Evolutionary conservation across 177 flowering plant species (phyloP), one percentile per base, ranked within the genome.

Genomic region (Vitis hybrid): DNA sequence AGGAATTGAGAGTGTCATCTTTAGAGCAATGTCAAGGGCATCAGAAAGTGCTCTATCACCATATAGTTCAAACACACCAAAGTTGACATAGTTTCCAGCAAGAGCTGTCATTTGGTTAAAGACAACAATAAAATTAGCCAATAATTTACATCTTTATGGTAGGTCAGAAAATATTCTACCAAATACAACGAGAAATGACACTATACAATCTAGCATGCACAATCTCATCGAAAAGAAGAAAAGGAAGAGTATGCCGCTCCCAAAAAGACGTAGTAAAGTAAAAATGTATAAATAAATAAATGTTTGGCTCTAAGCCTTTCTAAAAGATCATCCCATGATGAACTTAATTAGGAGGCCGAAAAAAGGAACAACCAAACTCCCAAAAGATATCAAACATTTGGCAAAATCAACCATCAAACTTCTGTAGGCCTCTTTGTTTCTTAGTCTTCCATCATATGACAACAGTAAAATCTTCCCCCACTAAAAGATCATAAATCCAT

Each of bases 11-110:
- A 96, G 65, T 32, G 84, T 84, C 97, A 96, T 84, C 88, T 92
- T 96, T 57, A 96, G 73, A 54, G 95, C 81, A 74, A 91, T 87
- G 69, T 96, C 97, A 78, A 93, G 91, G 26, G 81, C 97, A 85
- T 96, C 99, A 9, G 96, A 82, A 64, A 96, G 93, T 54, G 99
- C 99, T 81, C 98, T 86, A 82, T 96, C 99, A 49, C 98, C 99
- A 82, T 96, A 96, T 1, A 96, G 82, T 72, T 96, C 99, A 82
- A 96, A 96, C 48, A 96, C 98, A 60, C 99, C 99, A 78, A 96
- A 96, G 82, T 96, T 96, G 81, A 87, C 93, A 83, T 91, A 96
- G 70, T 93, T 93, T 74, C 99, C 99, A 75, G 90, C 82, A 71
- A 96, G 92, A 60, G 98, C 99, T 93, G 89, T 68, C 77, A 85